Conservation (phyloP, 176 grass and related monocot genomes). For the Ensete glaucum region DNA sequence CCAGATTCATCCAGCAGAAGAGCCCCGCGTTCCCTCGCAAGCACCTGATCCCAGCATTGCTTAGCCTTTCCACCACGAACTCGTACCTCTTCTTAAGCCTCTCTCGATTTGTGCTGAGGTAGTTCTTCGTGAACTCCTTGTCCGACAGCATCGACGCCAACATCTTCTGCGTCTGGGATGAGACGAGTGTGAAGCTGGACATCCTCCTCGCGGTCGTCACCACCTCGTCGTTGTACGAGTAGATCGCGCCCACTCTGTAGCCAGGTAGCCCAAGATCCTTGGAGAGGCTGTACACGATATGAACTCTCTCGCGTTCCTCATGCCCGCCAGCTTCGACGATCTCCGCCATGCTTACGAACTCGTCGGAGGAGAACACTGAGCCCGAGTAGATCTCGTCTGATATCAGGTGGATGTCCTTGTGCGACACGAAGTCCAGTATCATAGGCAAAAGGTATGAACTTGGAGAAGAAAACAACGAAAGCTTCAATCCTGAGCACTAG, state of each 20-base stretch:
- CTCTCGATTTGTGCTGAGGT: constrained; percentile 56
- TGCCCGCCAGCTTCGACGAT: constrained; percentile 27
- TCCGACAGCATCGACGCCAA: constrained; percentile 61
- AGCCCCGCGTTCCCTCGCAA: constrained; percentile 59
- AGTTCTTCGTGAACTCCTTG: constrained; percentile 35
- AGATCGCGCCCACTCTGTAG: constrained; percentile 62
- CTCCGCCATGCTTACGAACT: constrained; percentile 71
- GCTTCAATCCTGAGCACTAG: neutral
- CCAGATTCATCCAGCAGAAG: constrained; percentile 89
- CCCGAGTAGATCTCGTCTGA: constrained; percentile 95
- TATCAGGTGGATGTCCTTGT: constrained; percentile 73
- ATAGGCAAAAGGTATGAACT: neutral
- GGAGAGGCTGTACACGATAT: constrained; percentile 91
- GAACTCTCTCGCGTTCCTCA: constrained; percentile 33
- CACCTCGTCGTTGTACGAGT: constrained; percentile 78
- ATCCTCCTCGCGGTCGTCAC: constrained; percentile 72
- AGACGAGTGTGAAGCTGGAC: constrained; percentile 92
- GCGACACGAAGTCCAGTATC: constrained; percentile 46
- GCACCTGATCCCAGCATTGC: constrained; percentile 49
- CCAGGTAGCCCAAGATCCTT: constrained; percentile 80
- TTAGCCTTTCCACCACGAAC: constrained; percentile 40
- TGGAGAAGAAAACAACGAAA: neutral
- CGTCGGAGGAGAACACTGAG: constrained; percentile 48
- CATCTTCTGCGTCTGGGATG: constrained; percentile 82
- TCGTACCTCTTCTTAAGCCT: constrained; percentile 53